Evolutionary conservation across 768 basidiomycete species (phyloP).

Genomic region (Xanthoconium stramineum): DNA sequence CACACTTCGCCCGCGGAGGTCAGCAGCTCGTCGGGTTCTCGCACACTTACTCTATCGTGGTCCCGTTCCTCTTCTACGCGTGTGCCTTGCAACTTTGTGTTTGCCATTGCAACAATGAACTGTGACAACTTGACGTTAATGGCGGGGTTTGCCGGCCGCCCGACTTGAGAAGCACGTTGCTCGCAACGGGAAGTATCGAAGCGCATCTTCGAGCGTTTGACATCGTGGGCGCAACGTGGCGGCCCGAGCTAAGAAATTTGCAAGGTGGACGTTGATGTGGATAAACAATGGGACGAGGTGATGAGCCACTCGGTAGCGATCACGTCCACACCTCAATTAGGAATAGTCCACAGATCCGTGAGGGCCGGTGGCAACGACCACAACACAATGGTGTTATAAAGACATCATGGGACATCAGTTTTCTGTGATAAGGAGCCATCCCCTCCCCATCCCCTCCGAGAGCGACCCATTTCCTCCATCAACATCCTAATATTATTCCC

Average conservation of each 20-base stretch:
- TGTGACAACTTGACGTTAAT: background rate
- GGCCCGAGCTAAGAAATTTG: background rate
- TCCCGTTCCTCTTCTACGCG: background rate
- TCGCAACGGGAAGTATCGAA: background rate
- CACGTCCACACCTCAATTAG: constrained; percentile 7
- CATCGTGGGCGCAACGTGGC: background rate
- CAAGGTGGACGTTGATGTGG: constrained; percentile 7
- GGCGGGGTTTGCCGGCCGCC: background rate
- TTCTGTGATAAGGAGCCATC: constrained; percentile 2
- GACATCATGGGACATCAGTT: background rate
- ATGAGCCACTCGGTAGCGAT: constrained; percentile 23
- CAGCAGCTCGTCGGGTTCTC: background rate
- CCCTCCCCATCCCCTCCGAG: background rate
- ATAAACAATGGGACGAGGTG: constrained; percentile 12
- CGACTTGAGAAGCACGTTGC: background rate
- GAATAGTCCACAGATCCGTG: constrained; percentile 3
- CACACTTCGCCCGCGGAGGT: background rate
- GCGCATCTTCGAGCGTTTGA: background rate
- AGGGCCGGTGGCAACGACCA: constrained; percentile 9
- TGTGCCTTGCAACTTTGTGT: background rate
- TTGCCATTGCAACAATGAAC: background rate
- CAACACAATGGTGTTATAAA: constrained; percentile 21
- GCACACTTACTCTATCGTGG: background rate
- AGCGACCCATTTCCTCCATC: background rate
- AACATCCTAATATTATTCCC: background rate